These are phyloP conservation scores for Tuctoria greenei DNA, from an alignment of 176 grass and related monocot species.

Conservation along the genomic window DNA sequence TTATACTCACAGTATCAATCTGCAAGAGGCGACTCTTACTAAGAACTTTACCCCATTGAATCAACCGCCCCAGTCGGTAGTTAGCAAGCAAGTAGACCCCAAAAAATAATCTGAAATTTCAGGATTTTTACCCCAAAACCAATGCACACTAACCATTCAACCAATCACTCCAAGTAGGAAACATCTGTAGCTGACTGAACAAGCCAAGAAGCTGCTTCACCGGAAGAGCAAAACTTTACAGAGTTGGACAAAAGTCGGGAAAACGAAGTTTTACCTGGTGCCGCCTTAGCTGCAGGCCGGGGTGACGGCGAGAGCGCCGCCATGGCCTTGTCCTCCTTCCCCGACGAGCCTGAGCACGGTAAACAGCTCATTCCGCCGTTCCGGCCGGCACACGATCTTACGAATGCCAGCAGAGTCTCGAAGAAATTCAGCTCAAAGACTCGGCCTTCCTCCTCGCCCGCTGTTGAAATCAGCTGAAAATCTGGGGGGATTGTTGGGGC, in stretches of 20 bases:
- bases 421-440: conserved; percentile 28
- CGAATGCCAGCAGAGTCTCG: conserved; percentile 29
- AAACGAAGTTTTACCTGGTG: conserved; percentile 28
- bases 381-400: conserved; percentile 4
- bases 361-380: conserved; percentile 64
- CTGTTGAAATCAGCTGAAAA: conserved; percentile 23
- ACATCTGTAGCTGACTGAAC: conserved; percentile 7
- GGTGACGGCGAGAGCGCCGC: conserved; percentile 49
- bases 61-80: neutral
- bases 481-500: conserved; percentile 8
- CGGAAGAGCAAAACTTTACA: neutral
- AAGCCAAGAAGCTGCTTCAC: conserved; percentile 3
- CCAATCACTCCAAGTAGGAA: neutral
- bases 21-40: neutral
- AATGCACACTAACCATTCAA: neutral
- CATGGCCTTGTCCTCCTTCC: conserved; percentile 44
- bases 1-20: neutral
- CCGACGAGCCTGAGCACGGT: conserved; percentile 63
- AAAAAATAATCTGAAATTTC: neutral
- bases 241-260: neutral
- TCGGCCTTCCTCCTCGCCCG: conserved; percentile 11
- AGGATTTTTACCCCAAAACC: neutral
- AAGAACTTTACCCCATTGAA: neutral
- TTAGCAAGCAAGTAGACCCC: conserved; percentile 4
- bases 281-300: conserved; percentile 23